Conservation (phyloP, 2,329 filamentous ascomycete genomes). For the Delphinella strobiligena region DNA sequence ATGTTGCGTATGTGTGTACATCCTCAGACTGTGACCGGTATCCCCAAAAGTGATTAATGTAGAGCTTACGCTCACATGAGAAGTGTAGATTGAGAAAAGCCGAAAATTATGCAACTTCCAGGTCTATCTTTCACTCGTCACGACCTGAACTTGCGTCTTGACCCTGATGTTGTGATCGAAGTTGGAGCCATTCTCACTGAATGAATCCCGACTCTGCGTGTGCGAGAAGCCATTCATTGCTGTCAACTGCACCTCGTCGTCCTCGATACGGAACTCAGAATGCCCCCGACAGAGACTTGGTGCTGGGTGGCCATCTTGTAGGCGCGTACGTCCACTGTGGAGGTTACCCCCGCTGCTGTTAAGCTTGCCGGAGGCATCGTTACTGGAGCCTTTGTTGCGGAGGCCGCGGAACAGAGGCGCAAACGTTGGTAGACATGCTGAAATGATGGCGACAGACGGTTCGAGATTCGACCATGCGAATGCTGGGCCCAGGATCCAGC, state of each 20-base stretch:
- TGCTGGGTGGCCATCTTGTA: neutral
- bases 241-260: neutral
- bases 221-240: neutral
- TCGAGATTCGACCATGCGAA: neutral
- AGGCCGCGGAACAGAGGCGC: neutral
- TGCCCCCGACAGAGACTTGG: neutral
- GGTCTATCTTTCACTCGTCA: neutral
- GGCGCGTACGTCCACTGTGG: neutral
- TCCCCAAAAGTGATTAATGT: too few relatives aligned
- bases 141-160: neutral
- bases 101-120: too few relatives aligned
- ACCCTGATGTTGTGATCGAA: neutral
- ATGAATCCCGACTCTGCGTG: neutral
- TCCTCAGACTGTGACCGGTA: too few relatives aligned
- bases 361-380: neutral
- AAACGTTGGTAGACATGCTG: neutral
- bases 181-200: neutral
- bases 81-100: too few relatives aligned
- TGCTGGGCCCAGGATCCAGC: neutral
- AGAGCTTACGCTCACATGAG: too few relatives aligned
- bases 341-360: neutral
- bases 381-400: neutral
- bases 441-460: neutral
- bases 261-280: neutral
- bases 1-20: too few relatives aligned